Evolutionary conservation across 768 basidiomycete species (phyloP).

Genomic region (Collybiopsis confluens): DNA sequence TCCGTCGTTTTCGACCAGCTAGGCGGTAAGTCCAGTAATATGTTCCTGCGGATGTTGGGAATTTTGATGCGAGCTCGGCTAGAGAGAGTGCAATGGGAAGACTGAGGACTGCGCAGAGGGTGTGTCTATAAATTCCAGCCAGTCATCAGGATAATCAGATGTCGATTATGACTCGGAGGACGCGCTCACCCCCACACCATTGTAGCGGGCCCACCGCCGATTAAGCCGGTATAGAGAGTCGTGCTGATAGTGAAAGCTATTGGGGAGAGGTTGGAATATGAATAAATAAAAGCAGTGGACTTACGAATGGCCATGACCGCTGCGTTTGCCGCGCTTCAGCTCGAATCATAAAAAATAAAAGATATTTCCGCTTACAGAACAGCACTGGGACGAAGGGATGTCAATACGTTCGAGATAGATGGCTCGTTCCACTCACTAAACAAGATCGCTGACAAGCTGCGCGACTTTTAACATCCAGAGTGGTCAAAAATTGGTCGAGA

Average conservation of each 20-base stretch:
- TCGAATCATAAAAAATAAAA: background rate
- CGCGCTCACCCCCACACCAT: background rate
- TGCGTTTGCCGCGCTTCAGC: background rate
- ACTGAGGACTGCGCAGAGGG: constrained; percentile 45
- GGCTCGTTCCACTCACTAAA: background rate
- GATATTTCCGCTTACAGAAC: background rate
- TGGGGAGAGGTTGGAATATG: background rate
- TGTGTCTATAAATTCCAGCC: constrained; percentile 37
- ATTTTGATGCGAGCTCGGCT: constrained; percentile 56
- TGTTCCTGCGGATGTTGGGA: constrained; percentile 57
- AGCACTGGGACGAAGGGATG: constrained; percentile 1
- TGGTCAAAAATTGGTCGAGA: background rate
- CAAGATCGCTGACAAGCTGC: background rate
- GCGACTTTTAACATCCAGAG: background rate
- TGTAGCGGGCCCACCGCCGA: background rate
- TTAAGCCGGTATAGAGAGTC: background rate
- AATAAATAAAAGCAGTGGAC: background rate
- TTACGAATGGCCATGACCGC: background rate
- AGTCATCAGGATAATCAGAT: background rate
- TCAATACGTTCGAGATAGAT: background rate
- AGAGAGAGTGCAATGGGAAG: constrained; percentile 49
- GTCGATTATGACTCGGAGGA: background rate
- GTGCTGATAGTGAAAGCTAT: background rate
- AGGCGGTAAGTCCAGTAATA: constrained; percentile 67
- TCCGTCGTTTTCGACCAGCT: constrained; percentile 44